phyloP scores from a whole-genome alignment of 768 basidiomycete genomes.

The Gautieria morchelliformis region DNA sequence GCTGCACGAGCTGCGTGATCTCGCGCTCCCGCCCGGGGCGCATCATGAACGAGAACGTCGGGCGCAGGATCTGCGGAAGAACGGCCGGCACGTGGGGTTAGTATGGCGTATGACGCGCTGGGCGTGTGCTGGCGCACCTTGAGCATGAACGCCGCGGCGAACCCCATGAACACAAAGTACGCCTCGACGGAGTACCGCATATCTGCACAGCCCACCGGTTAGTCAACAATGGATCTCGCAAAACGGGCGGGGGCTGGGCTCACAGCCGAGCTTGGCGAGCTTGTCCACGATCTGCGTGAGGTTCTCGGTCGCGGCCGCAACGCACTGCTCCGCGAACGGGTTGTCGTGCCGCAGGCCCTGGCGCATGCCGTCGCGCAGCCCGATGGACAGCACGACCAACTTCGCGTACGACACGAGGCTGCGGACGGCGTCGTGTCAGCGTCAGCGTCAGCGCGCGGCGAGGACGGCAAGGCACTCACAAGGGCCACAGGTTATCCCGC shows the following conservation, averaged over 20 bases:
- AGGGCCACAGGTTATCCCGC: conserved; percentile 44
- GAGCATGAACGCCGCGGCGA: conserved; percentile 50
- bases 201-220: not conserved
- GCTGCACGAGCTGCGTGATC: conserved; percentile 63
- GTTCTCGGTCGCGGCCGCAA: conserved; percentile 59
- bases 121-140: conserved; percentile 38
- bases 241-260: not conserved
- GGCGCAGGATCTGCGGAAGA: conserved; percentile 48
- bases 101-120: no score
- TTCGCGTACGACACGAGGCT: conserved; percentile 71
- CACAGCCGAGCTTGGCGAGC: conserved; percentile 29
- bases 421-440: not conserved
- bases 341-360: conserved; percentile 37
- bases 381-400: conserved; percentile 83
- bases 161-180: conserved; percentile 32
- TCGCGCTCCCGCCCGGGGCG: conserved; percentile 56
- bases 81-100: no score
- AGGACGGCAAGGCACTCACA: conserved; percentile 37
- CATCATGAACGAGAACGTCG: conserved; percentile 59
- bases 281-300: conserved; percentile 55
- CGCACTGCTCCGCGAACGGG: conserved; percentile 37
- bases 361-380: conserved; percentile 74
- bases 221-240: not conserved
- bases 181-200: conserved; percentile 24
- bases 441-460: not conserved